A percentile compares a stretch with the other conserved stretches of the same genome.
These are phyloP conservation scores for Biscogniauxia marginata DNA, from an alignment of 2,329 filamentous ascomycete genomes.

Conservation along the genomic window DNA sequence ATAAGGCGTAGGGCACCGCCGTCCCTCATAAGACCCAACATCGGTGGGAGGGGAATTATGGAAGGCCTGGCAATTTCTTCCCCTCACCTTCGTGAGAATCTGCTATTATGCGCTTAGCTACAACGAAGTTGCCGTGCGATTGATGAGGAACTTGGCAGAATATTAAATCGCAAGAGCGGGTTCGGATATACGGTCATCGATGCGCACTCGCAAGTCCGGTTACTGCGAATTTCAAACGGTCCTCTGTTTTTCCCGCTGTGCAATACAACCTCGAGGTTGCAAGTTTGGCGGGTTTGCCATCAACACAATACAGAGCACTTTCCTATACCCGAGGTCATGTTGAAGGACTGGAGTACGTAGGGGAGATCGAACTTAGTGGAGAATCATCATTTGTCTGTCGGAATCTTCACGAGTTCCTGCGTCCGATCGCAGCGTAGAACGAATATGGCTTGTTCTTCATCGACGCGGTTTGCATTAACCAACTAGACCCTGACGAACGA, in stretches of 20 bases:
- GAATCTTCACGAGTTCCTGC: constrained; percentile 16
- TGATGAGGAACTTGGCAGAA: neutral
- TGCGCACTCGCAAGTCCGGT: neutral
- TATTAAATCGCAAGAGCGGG: neutral
- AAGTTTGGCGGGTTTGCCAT: neutral
- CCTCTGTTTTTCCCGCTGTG: neutral
- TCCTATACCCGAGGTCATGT: neutral
- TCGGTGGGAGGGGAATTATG: neutral
- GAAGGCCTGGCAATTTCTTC: neutral
- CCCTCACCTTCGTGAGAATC: neutral
- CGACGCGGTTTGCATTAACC: constrained; percentile 19
- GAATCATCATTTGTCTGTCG: constrained; percentile 14
- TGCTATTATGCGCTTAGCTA: neutral
- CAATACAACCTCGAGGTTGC: neutral
- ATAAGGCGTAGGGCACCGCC: neutral
- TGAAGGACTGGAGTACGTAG: neutral
- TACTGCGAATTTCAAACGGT: neutral
- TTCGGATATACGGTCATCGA: neutral
- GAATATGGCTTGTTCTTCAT: constrained; percentile 13
- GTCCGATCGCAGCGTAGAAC: neutral
- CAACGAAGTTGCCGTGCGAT: neutral
- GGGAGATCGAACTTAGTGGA: constrained; percentile 7
- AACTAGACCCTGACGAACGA: constrained; percentile 9
- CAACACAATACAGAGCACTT: neutral
- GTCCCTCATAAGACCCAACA: neutral